Conservation (phyloP, 495 filamentous ascomycete species). For the Xylaria grammica region DNA sequence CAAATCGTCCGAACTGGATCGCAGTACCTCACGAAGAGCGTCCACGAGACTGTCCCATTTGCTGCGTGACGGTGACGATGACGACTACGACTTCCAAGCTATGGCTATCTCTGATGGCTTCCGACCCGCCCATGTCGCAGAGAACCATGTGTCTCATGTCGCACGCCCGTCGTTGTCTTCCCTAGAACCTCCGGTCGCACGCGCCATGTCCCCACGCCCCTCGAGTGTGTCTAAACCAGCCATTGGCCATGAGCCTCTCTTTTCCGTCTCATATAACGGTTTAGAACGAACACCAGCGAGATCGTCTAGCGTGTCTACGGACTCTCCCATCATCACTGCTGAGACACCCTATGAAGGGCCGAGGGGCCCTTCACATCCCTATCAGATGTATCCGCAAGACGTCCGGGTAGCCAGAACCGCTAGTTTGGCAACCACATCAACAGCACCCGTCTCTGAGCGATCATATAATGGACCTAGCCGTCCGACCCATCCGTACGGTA, state of each 20-base stretch:
- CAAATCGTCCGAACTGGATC: slow-evolving; percentile 41
- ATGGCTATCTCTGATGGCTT: slow-evolving; percentile 54
- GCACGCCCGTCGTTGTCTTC: slow-evolving; percentile 29
- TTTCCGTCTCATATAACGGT: slow-evolving; percentile 50
- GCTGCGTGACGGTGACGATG: slow-evolving; percentile 33
- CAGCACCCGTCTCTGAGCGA: slow-evolving; percentile 56
- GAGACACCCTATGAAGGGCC: slow-evolving; percentile 68
- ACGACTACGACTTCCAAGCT: slow-evolving; percentile 47
- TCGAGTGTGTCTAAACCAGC: slow-evolving; percentile 55
- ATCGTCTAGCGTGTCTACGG: slow-evolving; percentile 38
- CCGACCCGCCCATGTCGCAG: slow-evolving; percentile 41
- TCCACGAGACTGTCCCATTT: slow-evolving; percentile 38
- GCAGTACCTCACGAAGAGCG: slow-evolving; percentile 42
- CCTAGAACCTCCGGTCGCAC: slow-evolving; percentile 23
- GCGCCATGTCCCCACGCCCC: slow-evolving; percentile 40
- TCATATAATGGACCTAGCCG: slow-evolving; percentile 65
- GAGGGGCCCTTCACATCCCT: slow-evolving; percentile 82
- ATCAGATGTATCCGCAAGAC: slow-evolving; percentile 83
- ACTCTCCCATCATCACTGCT: slow-evolving; percentile 52
- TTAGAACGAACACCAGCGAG: slow-evolving; percentile 36
- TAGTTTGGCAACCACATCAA: slow-evolving; percentile 69
- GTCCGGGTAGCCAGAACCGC: slow-evolving; percentile 66
- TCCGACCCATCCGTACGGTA: slow-evolving; percentile 82
- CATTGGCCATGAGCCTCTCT: slow-evolving; percentile 40
- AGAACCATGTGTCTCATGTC: slow-evolving; percentile 29